Base-by-base conservation (phyloP, 2,329 filamentous ascomycete genomes). In the Phyllosticta paracitricarpa region DNA sequence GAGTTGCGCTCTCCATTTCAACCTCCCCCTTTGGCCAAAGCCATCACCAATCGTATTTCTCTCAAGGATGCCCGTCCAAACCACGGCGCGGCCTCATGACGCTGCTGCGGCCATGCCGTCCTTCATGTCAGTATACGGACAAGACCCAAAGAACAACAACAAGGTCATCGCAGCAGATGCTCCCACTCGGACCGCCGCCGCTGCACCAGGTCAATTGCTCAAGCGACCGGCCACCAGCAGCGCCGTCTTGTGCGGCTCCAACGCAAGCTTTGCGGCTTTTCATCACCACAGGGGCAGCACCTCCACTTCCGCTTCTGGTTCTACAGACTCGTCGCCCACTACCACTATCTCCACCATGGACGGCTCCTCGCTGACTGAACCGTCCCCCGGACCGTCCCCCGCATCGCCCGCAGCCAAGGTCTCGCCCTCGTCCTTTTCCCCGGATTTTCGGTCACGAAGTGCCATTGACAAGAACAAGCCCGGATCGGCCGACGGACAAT, bases 301-400 rank as follows among this genome's bases (percentile, higher is more conserved):
- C n/a, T 92, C 87, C 7, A 90, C 88, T 2, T 87, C 88, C 65
- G 82, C 82, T 60, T 89, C 89, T 17, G 90, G 89, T 65, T 97
- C 94, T 1, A 89, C 89, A 52, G 92, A 96, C 70, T 96, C 93
- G 24, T 97, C 93, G 8, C 94, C 94, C 1, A 97, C 93, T 7
- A 97, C 92, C 3, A 96, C 93, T 2, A 84, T 94, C 57, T 96
- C 91, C 5, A 96, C 91, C 22, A 90, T 93, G 65, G 93, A 96
- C 76, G 95, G 92, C 4, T 93, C 91, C 8, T 89, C 91, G 30
- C 81, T 94, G 56, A 92, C 92, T 30, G 93, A 97, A 68, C 88
- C 90, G 7, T 97, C 93, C 4, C 91, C 94, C 2, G 93, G 88
- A 91, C 92, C 24, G 5, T 97, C 93, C 1, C 93, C 93, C 8